Evolutionary conservation across 768 basidiomycete genomes (phyloP), one percentile per base, ranked within the genome.

Genomic region (Lyophyllum decastes): DNA sequence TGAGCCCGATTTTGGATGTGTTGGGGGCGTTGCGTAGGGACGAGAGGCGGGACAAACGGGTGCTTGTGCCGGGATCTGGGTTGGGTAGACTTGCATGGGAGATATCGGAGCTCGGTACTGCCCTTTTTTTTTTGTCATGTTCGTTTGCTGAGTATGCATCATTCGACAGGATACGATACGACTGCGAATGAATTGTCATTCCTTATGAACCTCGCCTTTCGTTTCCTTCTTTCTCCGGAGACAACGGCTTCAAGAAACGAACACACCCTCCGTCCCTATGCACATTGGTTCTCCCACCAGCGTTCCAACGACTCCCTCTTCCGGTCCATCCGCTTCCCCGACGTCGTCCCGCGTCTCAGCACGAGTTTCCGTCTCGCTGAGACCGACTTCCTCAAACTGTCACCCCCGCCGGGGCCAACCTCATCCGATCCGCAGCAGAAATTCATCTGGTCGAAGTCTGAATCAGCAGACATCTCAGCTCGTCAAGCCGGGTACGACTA

Each of bases 231-330:
- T 17, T 84, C 82, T 1, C 74, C 78, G 4, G 70, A 74, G 5
- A 69, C 73, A 5, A 84, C 85, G 0, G 67, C 71, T 1, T 35
- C 54, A 7, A 47, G 66, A 1, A 66, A 83, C 49, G 75, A 87
- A 64, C 86, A 88, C 67, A 68, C 63, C 9, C 55, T 89, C 6
- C 78, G 81, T 43, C 89, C 89, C 0, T 89, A 82, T 63, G 76
- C 84, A 0, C 82, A 87, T 61, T 86, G 85, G 82, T 88, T 87
- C 69, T 89, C 88, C 17, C 88, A 90, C 66, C 86, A 88, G 62
- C 77, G 81, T 12, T 74, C 73, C 24, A 75, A 74, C 14, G 74
- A 74, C 14, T 68, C 77, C 11, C 66, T 85, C 2, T 85, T 88
- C 65, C 82, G 86, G 17, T 30, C 66, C 3, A 72, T 88, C 50